Base-by-base conservation (phyloP, 257 asterid species). In the Solanum megistacrolobum region DNA sequence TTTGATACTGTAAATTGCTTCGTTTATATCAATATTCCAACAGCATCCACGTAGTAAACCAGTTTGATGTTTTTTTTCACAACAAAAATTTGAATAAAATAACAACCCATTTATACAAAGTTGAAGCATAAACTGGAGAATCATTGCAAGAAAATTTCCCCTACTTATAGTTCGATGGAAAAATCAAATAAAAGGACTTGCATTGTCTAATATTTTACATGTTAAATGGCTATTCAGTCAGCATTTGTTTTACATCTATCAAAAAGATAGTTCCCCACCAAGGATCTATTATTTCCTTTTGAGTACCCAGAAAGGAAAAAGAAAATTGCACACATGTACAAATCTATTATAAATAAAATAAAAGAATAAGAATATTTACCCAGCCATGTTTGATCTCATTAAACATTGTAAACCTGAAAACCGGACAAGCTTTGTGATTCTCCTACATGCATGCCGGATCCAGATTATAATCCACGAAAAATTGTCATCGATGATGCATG, bases 301-400 rank as follows among this genome's bases (percentile, higher is more conserved):
- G 85, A 29, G 68, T 41, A 81, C 29, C 85, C 41, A 27, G 39
- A 69, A 48, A 43, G 39, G 38, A 41, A 84, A 41, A 31, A 84
- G 29, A 25, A 84, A 36, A 84, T 84, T 84, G 52, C 87, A 38
- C 87, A 29, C 87, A 43, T 43, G 78, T 85, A 38, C 58, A 85
- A 60, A 35, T 23, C 76, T 35, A 35, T 25, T 16, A 38, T 46
- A 38, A 38, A 85, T 65, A 66, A 35, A 35, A 62, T 14, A 36
- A 65, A 85, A 85, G 78, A 39, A 85, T 62, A 66, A 66, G 38
- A 36, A 39, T 85, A 66, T 66, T 85, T 85, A 85, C 81, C 87
- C 75, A 27, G 4, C 31, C 78, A 71, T 85, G 60, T 14, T 85
- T 68, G 87, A 66, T 69, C 65, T 31, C 29, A 62, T 39, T 43